phyloP scores from a whole-genome alignment of 2,329 filamentous ascomycete species.

The Alternaria alternata region DNA sequence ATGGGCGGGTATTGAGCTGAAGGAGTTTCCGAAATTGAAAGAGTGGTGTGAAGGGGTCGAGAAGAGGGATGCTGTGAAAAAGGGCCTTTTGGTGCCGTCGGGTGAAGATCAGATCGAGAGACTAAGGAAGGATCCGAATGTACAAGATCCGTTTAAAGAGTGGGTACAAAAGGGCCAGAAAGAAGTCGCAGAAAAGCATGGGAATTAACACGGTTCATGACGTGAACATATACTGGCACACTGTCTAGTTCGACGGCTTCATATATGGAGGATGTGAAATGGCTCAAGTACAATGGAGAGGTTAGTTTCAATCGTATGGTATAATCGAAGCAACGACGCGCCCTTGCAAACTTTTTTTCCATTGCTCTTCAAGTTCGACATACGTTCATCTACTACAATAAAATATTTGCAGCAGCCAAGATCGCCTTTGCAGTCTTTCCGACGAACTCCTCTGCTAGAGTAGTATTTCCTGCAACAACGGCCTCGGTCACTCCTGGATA shows the following conservation, averaged over 20 bases:
- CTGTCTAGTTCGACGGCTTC: neutral
- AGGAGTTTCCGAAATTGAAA: conserved; percentile 67
- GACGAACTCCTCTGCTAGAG: conserved; percentile 39
- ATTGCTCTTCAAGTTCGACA: neutral
- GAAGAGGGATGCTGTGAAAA: conserved; percentile 57
- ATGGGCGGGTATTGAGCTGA: conserved; percentile 70
- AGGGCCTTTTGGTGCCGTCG: conserved; percentile 57
- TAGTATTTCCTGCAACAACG: conserved; percentile 34
- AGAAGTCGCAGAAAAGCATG: conserved; percentile 28
- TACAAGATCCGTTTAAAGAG: conserved; percentile 34
- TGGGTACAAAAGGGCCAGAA: conserved; percentile 36
- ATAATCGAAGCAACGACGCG: neutral
- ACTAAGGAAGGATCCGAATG: conserved; percentile 31
- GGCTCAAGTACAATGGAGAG: neutral
- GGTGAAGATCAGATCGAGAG: conserved; percentile 37
- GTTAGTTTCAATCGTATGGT: neutral
- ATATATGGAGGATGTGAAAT: neutral
- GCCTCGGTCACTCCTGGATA: conserved; percentile 47
- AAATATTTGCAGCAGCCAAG: conserved; percentile 38
- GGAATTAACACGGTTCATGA: conserved; percentile 6
- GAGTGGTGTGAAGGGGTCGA: conserved; percentile 59
- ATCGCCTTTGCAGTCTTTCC: conserved; percentile 40
- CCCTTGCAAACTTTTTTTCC: neutral
- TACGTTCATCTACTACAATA: neutral
- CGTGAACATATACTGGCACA: neutral